Evolutionary conservation across 129 eudicot genomes (phyloP).

Genomic region (Flaveria linearis): DNA sequence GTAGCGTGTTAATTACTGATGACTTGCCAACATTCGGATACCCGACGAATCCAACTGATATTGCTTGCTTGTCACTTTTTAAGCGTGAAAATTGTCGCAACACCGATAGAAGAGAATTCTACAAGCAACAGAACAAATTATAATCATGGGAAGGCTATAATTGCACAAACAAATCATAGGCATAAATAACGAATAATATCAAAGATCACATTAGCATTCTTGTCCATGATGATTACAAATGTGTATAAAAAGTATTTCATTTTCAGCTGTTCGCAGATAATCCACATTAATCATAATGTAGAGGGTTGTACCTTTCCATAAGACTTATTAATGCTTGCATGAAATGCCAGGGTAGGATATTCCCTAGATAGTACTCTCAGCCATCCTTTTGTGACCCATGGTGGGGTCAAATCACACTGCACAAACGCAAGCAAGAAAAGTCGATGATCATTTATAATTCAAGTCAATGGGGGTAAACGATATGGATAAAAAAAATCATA

Average conservation of each 20-base stretch:
- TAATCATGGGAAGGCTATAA: neutral
- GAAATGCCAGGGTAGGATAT: slow-evolving; percentile 91
- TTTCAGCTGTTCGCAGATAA: neutral
- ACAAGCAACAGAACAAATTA: slow-evolving; percentile 21
- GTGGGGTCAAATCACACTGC: slow-evolving; percentile 97
- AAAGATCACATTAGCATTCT: neutral
- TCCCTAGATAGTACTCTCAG: slow-evolving; percentile 80
- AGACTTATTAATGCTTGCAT: slow-evolving; percentile 92
- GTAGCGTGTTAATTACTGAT: slow-evolving; percentile 90
- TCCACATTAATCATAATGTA: neutral
- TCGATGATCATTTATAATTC: neutral
- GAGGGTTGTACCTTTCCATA: slow-evolving; percentile 76
- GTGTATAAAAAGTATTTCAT: neutral
- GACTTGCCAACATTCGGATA: slow-evolving; percentile 99
- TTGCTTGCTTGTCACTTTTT: slow-evolving; percentile 94
- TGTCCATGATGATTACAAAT: neutral
- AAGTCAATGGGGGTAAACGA: neutral
- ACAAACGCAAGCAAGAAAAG: neutral
- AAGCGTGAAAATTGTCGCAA: slow-evolving; percentile 90
- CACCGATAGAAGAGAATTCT: slow-evolving; percentile 92
- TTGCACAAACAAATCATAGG: slow-evolving; percentile 2
- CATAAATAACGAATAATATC: neutral
- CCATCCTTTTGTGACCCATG: slow-evolving; percentile 99
- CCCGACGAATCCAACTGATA: slow-evolving; percentile 97
- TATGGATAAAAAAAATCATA: neutral